Evolutionary conservation across 495 filamentous ascomycete species (phyloP).

Genomic region (Staphylotrichum tortipilum): DNA sequence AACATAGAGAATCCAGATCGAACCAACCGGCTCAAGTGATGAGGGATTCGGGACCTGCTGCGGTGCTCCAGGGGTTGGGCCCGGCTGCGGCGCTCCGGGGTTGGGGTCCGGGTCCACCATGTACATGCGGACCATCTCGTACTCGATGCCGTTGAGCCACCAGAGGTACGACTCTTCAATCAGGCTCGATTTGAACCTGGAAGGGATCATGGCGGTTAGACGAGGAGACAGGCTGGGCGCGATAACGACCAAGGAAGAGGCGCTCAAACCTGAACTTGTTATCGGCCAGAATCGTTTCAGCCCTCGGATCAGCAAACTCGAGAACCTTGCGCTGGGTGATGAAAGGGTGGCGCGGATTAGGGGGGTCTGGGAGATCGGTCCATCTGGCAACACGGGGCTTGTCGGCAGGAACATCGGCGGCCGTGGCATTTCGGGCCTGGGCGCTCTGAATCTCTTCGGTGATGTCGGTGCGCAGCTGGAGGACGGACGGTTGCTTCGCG

Average conservation of each 20-base stretch:
- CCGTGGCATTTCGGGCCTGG: slow-evolving; percentile 3
- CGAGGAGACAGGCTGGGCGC: background rate
- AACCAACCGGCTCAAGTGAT: slow-evolving; percentile 13
- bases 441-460: slow-evolving; percentile 23
- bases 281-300: slow-evolving; percentile 21
- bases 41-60: slow-evolving; percentile 12
- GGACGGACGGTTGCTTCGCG: slow-evolving; percentile 29
- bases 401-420: background rate
- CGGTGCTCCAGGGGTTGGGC: slow-evolving; percentile 2
- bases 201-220: background rate
- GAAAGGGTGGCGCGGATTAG: slow-evolving; percentile 16
- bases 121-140: slow-evolving; percentile 29
- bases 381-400: slow-evolving; percentile 24
- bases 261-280: slow-evolving; percentile 26
- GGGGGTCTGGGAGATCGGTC: slow-evolving; percentile 37
- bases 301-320: slow-evolving; percentile 19
- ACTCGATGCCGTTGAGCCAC: slow-evolving; percentile 34
- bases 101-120: slow-evolving; percentile 8
- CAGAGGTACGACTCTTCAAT: slow-evolving; percentile 39
- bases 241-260: background rate
- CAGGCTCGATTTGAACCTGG: slow-evolving; percentile 29
- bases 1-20: slow-evolving; percentile 33
- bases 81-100: slow-evolving; percentile 1
- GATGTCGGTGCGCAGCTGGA: slow-evolving; percentile 35
- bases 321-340: slow-evolving; percentile 33